Percentiles rank a stretch among this genome's conserved stretches.
Conservation (phyloP, 2,329 filamentous ascomycete species). For the Alternaria alternata region DNA sequence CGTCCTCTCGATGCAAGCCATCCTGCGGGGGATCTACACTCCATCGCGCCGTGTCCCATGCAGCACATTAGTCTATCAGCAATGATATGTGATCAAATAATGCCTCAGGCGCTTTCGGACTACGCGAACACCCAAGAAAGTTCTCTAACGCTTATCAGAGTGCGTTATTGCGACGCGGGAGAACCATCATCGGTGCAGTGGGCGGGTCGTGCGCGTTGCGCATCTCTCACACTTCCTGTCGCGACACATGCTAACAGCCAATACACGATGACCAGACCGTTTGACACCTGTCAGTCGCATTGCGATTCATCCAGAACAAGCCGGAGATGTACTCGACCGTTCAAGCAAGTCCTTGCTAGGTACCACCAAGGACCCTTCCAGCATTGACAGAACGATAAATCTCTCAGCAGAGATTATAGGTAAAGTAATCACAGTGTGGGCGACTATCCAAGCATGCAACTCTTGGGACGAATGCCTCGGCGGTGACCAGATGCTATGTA, state of each 20-base stretch:
- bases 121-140: neutral
- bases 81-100: neutral
- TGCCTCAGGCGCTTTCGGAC: neutral
- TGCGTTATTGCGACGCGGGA: slow-evolving; percentile 28
- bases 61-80: neutral
- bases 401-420: slow-evolving; percentile 15
- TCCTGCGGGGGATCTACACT: neutral
- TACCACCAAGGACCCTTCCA: slow-evolving; percentile 27
- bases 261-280: slow-evolving; percentile 20
- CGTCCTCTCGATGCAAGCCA: neutral
- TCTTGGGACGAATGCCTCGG: slow-evolving; percentile 1
- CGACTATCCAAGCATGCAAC: slow-evolving; percentile 29
- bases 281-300: slow-evolving; percentile 33
- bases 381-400: slow-evolving; percentile 38
- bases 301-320: slow-evolving; percentile 18
- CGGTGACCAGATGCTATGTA: slow-evolving; percentile 28
- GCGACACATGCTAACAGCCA: slow-evolving; percentile 33
- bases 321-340: slow-evolving; percentile 27
- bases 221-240: slow-evolving; percentile 41
- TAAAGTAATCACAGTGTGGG: slow-evolving; percentile 35
- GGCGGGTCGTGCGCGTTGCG: slow-evolving; percentile 42
- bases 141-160: slow-evolving; percentile 1
- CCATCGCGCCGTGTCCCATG: neutral
- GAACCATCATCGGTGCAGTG: slow-evolving; percentile 16
- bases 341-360: slow-evolving; percentile 31